Evolutionary conservation across 768 basidiomycete species (phyloP), one percentile per base, ranked within the genome.

Genomic region (Leccinum variicolor): DNA sequence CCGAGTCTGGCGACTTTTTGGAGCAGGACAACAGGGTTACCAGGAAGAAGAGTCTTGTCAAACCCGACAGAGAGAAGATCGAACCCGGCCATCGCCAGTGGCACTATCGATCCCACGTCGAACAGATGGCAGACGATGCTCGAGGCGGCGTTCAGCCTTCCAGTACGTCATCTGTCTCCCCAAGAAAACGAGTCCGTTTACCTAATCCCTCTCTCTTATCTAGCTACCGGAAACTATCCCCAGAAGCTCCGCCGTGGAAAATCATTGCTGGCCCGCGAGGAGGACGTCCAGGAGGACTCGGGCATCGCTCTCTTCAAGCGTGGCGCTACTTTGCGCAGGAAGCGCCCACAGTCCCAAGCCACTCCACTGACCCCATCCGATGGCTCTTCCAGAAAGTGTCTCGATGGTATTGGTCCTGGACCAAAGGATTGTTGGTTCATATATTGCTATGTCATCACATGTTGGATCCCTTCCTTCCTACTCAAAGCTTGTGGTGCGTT

Each of bases 341-440:
- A 83, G 71, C 81, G 82, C 41, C 74, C 76, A 19, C 75, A 78
- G 62, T 66, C 82, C 23, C 81, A 25, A 54, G 54, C 79, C 19
- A 64, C 77, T 17, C 73, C 79, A 52, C 63, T 75, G 51, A 66
- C 77, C 52, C 56, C 71, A 45, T 58, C 74, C 17, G 72, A 76
- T 50, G 59, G 75, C 63, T 64, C 76, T 61, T 71, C 78, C 43
- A 61, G 71, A 55, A 78, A 79, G 17, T 90, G 86, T 57, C 82
- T 91, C 66, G 85, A 84, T 51, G 85, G 87, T 57, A 85, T 86
- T 57, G 84, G 81, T 0, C 93, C 94, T 41, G 94, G 95, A 13
- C 96, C 96, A 14, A 87, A 94, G 63, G 89, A 94, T 51, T 84
- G 86, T 25, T 98, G 94, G 94, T 96, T 97, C 87, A 84, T 90